Base-by-base conservation (phyloP, 2,329 filamentous ascomycete species). In the Triangularia verruculosa region DNA sequence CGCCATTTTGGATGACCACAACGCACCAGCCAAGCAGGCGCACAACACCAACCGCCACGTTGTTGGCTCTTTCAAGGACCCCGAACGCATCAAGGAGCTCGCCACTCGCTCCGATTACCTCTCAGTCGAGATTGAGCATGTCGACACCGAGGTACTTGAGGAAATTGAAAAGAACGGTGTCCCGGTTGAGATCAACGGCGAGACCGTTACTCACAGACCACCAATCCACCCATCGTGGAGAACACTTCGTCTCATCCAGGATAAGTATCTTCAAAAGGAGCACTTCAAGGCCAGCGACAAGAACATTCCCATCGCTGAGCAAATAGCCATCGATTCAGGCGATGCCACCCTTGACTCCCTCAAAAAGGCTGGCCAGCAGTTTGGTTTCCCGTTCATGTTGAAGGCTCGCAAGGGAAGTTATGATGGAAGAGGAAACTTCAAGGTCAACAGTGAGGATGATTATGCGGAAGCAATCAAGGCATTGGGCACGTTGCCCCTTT, bases 101-200 rank as follows among this genome's bases (percentile, higher is more conserved):
- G 93, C 94, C 1, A 78, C 84, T 43, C 78, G 82, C 32, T 92
- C 88, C 70, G 91, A 96, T 74, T 86, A 96, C 15, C 81, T 97
- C 66, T 97, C 93, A 0, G 91, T 96, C 13, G 94, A 98, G 77
- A 97, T 97, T 68, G 94, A 98, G 80, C 94, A 97, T 77, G 90
- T 97, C 64, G 87, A 97, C 76, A 95, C 92, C n/a, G 82, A 92
- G 60, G 89, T 95, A 24, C 84, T 97, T 4, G 92, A 97, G 77
- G 91, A 96, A 73, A 87, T 97, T 63, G 86, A 86, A 4, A 85
- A 85, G 15, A 79, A 82, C 60, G 86, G 88, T 32, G 86, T 89
- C 3, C 78, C 85, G 66, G 79, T 87, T 22, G 77, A 68, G 63
- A 66, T 66, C 11, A 66, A 69, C 39, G 73, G 72, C n/a, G 70